Base-by-base conservation (phyloP, 345 rosid species). In the Murraya koenigii region DNA sequence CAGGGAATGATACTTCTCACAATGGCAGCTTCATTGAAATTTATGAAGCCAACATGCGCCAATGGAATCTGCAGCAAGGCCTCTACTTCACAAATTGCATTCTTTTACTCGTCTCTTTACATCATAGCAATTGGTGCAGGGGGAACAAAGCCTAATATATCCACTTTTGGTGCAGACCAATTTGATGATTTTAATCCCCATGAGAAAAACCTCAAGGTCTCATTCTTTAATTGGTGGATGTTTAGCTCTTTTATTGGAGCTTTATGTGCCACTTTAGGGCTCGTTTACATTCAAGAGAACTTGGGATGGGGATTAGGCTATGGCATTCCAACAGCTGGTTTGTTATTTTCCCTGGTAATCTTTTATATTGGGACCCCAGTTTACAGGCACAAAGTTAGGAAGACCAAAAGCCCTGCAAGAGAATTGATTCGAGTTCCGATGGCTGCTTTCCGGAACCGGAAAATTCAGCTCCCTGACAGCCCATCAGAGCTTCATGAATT, bases 221-320 rank as follows among this genome's bases (percentile, higher is more conserved):
- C 98, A 5, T 95, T 95, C 88, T 95, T 95, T 86, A 93, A 95
- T 59, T 93, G 98, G 98, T 95, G 98, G 97, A 88, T 95, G 94
- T 93, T 95, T 76, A 92, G 98, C 82, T 83, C 95, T 6, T 95
- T 95, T 80, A 36, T 90, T 67, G 98, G 97, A 3, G 97, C 91
- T 8, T 82, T 95, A 26, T 74, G 86, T 70, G 97, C 98, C 1
- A 93, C 95, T 11, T 78, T 92, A 8, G 90, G 92, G 20, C 98
- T 95, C 14, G 97, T 95, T 17, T 95, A 93, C 87, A 86, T 95
- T 26, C 98, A 95, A 78, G 98, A 95, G 75, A 95, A 95, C 79
- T 64, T 90, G 35, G 98, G 97, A 0, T 93, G 98, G 98, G 95
- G 93, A 23, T 75, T 93, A 66, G 98, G 98, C 65, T 93, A 95